Base-by-base conservation (phyloP, 2,329 filamentous ascomycete species). In the Penicillium sp. region DNA sequence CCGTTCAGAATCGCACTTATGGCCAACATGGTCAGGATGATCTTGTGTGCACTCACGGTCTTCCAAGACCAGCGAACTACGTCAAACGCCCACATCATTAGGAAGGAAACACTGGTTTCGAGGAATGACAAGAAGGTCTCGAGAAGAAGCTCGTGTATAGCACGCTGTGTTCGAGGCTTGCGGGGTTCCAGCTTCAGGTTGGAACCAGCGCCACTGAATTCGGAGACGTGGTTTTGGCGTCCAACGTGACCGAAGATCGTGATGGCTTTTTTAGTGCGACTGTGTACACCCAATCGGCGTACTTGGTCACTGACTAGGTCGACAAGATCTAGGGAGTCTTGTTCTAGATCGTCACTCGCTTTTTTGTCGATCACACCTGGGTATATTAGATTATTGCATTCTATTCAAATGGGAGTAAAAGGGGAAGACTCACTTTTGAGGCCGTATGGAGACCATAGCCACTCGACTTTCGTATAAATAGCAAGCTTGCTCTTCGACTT, bases 401-500 rank as follows among this genome's bases (percentile, higher is more conserved):
- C 31, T 16, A 5, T 27, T 33, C 34, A 19, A 5, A 25, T 39
- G 13, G 5, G 41, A 23, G 36, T 21, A 21, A 33, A 3, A 48
- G 27, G 31, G 23, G 19, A 23, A 11, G 19, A 67, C 75, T 70
- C 62, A 78, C 78, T 70, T 67, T 76, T 75, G 40, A 80, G 71
- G 31, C 81, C 69, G 48, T 70, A 79, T 11, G 87, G 87, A 53
- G 84, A 79, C 63, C 86, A 88, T 27, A 85, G 82, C 94, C 94
- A 97, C 65, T 91, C 89, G n/a, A 96, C 85, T 67, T 88, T 89
- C 52, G 87, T 90, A 75, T 91, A 96, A 43, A 97, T 85, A 27
- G 92, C 89, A 54, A 99, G 84, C 76, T 94, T 97, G 74, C 91
- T 96, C 72, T 89, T 92, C 13, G 90, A 92, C 76, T 97, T 97